Conservation (phyloP, 805 yeast species). For the Blastobotrys chiropterorum region DNA sequence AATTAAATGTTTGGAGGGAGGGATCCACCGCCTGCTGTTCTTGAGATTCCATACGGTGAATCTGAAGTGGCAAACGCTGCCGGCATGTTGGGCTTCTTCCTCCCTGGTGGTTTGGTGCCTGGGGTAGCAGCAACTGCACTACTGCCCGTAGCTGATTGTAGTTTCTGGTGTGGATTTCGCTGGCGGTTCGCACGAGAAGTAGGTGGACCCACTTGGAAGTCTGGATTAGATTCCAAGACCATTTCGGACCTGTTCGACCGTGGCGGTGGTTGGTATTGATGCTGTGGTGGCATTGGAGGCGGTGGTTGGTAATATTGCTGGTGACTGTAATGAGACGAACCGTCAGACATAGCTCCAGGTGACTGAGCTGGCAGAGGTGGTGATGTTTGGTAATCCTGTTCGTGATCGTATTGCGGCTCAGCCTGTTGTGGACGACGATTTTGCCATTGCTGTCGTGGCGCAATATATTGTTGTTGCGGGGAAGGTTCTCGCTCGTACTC, state of each 20-base stretch:
- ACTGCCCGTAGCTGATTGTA: constrained; percentile 4
- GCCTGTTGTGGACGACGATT: not conserved
- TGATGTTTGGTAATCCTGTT: not conserved
- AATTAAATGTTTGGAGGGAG: too few species aligned
- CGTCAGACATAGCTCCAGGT: constrained; percentile 14
- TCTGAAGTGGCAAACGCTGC: constrained; percentile 13
- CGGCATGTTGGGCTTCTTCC: constrained; percentile 10
- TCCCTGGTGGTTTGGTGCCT: constrained; percentile 2
- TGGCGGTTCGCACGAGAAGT: constrained; percentile 4
- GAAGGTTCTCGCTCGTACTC: constrained; percentile 9
- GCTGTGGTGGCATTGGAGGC: constrained; percentile 7
- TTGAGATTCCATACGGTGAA: constrained; percentile 14
- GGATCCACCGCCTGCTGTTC: too few species aligned
- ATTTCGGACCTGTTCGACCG: constrained; percentile 10
- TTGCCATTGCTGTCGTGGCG: not conserved
- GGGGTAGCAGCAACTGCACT: constrained; percentile 6
- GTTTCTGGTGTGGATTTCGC: constrained; percentile 1
- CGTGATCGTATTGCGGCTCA: not conserved
- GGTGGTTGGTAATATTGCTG: constrained; percentile 9
- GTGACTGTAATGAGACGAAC: constrained; percentile 14
- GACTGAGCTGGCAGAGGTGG: constrained; percentile 3
- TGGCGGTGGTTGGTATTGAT: constrained; percentile 12
- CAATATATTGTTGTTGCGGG: not conserved
- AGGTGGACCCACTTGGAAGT: constrained; percentile 15
- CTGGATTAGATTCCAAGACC: constrained; percentile 20